Evolutionary conservation across 1,284 basidiomycete genomes (phyloP), one percentile per base, ranked within the genome.

Genomic region (Golubevia sp.): DNA sequence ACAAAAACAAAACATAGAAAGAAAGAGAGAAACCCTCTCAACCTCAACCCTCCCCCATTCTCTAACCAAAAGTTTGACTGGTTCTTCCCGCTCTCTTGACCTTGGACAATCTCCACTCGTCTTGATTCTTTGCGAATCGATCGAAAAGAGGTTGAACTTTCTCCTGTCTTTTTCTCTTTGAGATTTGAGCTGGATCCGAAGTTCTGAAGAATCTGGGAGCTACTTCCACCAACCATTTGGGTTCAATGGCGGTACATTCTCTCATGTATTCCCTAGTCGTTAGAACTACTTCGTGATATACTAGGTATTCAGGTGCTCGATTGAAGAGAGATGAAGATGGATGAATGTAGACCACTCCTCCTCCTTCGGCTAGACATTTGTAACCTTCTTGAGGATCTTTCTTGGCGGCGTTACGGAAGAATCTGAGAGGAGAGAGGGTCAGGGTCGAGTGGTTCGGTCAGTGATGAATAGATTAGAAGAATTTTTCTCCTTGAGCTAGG

Each of bases 161-260:
- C 86, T 99, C 96, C 83, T 94, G 91, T 84, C 90, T 90, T 88
- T 99, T 99, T 75, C 96, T 88, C 85, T 97, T 97, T 77, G 92
- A 95, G 85, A 99, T 96, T 85, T 94, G 94, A 85, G 94, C 92
- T 57, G 90, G 91, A 84, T 98, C 95, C 1, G 96, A 94, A 52
- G 97, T 92, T 84, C 92, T 92, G 91, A 99, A 99, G 88, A 97
- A 98, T 62, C 93, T 91, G 6, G 96, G 96, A 11, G 97, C 96
- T 23, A 97, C 95, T 82, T 99, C 96, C 5, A 96, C 92, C 15
- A 99, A 88, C 97, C 97, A 99, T 85, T 97, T 97, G 1, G 97
- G 95, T 83, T 99, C 97, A 65, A 99, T 90, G 0, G 94, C 93
- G 1, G 94, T 97, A 26, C 95, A 93, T 75, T 95, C 95, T 82